These are phyloP conservation scores for Rhytidiadelphus loreus DNA, from an alignment of 225 moss, liverwort and hornwort genomes.

Conservation along the genomic window DNA sequence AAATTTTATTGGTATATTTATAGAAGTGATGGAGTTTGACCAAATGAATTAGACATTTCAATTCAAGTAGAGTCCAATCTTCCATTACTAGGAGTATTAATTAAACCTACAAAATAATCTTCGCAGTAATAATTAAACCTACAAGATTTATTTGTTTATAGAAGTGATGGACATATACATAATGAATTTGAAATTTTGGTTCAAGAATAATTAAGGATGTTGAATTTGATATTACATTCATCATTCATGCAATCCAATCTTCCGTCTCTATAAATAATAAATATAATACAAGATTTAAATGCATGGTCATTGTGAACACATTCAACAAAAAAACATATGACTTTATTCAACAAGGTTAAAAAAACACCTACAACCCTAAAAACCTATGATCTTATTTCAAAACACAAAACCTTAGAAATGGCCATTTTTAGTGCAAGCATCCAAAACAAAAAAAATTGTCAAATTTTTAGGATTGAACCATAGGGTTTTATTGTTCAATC, in stretches of 20 bases:
- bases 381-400: neutral
- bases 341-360: neutral
- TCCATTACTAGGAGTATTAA: too few relatives aligned
- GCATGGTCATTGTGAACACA: neutral
- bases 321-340: neutral
- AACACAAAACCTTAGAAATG: neutral
- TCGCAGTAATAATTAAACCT: neutral
- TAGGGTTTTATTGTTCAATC: neutral
- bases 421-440: neutral
- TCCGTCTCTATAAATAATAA: too few relatives aligned
- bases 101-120: too few relatives aligned
- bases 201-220: neutral
- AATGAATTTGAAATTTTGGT: neutral
- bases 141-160: neutral
- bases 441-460: neutral
- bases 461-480: neutral
- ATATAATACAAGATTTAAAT: neutral
- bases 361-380: neutral
- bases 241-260: too few relatives aligned
- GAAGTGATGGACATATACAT: fast-evolving
- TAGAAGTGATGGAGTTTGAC: neutral
- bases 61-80: neutral
- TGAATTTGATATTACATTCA: neutral
- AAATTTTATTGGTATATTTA: neutral
- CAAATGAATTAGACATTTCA: neutral